Evolutionary conservation across 371 early-diverging fungal species (phyloP), one percentile per base, ranked within the genome.

Genomic region (Parasitella parasitica): DNA sequence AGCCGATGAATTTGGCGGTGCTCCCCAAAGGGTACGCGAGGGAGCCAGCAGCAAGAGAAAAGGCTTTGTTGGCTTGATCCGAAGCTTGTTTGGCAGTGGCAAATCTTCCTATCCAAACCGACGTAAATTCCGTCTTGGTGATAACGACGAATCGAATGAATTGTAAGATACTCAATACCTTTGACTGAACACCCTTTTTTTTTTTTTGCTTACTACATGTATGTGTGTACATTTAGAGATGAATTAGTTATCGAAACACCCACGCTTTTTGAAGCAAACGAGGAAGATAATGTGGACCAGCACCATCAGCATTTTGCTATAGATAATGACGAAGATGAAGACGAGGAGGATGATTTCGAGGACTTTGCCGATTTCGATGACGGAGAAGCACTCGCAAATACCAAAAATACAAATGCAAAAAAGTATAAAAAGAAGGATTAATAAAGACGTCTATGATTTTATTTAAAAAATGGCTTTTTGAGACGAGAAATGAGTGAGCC

Each of bases 161-260:
- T 53, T 80, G 81, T 80, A 70, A 70, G 74, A n/a, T n/a, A n/a
- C n/a, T n/a, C n/a, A n/a, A n/a, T n/a, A n/a, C n/a, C n/a, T 69
- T 4, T 46, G 2, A 24, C 24, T 32, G 6, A 11, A 8, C 9
- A 55, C 13, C 11, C 0, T 16, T 20, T 39, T 9, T 48, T 27
- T 39, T 32, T 37, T 32, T 41, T 49, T 22, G 39, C 27, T 18
- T 28, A 11, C 13, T 13, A 3, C 11, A 8, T 50, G 36, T 46
- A 34, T 32, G 32, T 32, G 11, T 30, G 32, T 5, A 30, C 11
- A 9, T 22, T 24, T 38, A 80, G 80, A 54, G 81, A 80, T 46
- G 81, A 80, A 48, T 60, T 80, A 8, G 81, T 80, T 0, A 63
- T 80, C 36, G 78, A 77, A 35, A 76, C 72, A 13, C 78, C 81